phyloP scores from a whole-genome alignment of 306 rosid species.

The Medicago arabica region DNA sequence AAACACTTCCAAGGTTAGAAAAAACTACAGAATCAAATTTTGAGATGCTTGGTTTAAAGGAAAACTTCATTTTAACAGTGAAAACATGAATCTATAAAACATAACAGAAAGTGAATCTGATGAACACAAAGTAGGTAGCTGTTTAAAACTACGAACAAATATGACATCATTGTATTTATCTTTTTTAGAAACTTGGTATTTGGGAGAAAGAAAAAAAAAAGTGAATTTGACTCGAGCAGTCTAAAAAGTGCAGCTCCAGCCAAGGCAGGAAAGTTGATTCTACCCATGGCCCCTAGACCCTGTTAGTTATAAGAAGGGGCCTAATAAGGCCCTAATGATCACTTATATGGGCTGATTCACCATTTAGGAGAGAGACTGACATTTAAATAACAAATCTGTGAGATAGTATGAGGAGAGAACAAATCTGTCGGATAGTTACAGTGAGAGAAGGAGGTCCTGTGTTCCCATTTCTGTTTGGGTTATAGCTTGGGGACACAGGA shows the following conservation, averaged over 20 bases:
- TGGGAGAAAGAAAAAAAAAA: too few species aligned
- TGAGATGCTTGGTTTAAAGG: conserved; percentile 20
- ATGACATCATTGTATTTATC: conserved; percentile 4
- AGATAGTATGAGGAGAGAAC: not conserved
- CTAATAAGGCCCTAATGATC: not conserved
- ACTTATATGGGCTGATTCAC: not conserved
- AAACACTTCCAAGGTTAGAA: conserved; percentile 43
- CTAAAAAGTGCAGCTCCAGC: conserved; percentile 3
- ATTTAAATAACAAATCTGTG: not conserved
- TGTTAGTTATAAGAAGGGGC: not conserved
- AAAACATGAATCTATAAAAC: conserved; percentile 32
- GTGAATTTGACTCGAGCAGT: not conserved
- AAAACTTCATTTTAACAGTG: conserved; percentile 23
- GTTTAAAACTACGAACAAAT: conserved; percentile 8
- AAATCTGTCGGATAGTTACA: not conserved
- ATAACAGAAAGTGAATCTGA: conserved; percentile 19
- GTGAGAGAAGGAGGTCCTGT: not conserved
- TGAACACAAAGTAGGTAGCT: conserved; percentile 14
- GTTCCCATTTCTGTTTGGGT: not conserved
- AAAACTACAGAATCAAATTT: conserved; percentile 36
- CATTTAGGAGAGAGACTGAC: not conserved
- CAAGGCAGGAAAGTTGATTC: not conserved
- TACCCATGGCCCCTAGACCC: not conserved
- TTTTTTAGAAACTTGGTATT: not conserved
- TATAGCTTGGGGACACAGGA: conserved; percentile 2